phyloP scores from a whole-genome alignment of 148 eudicot genomes.

The Amaranthus cruentus region DNA sequence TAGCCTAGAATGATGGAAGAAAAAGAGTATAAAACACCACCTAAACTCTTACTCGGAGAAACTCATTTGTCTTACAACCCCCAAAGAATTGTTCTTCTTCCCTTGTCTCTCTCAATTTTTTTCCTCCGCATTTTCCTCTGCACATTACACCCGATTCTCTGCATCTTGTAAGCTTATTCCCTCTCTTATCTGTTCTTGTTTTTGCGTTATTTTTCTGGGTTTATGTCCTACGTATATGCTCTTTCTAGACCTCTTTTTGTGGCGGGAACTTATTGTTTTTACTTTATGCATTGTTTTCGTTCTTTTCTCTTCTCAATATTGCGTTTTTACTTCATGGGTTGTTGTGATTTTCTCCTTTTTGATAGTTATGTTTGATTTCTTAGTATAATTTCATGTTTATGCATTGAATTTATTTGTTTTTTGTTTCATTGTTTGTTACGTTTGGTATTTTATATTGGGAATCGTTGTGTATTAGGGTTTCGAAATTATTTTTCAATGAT shows the following conservation, averaged over 20 bases:
- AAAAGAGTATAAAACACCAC: conserved; percentile 19
- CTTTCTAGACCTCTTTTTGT: conserved; percentile 17
- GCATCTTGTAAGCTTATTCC: conserved; percentile 27
- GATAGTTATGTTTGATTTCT: conserved; percentile 7
- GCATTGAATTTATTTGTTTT: neutral
- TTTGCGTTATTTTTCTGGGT: neutral
- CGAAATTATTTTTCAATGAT: neutral
- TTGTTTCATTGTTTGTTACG: conserved; percentile 3
- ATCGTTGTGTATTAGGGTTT: conserved; percentile 24
- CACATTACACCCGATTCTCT: conserved; percentile 8
- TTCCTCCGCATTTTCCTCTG: conserved; percentile 10
- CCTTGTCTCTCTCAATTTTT: neutral
- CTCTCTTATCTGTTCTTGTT: neutral
- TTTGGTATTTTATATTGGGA: conserved; percentile 13
- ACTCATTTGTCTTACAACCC: conserved; percentile 7
- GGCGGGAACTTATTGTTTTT: conserved; percentile 25
- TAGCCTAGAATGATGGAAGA: neutral
- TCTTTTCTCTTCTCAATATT: neutral
- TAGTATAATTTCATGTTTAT: conserved; percentile 7
- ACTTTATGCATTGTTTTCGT: neutral
- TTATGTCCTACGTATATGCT: neutral
- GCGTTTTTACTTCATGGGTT: conserved; percentile 7
- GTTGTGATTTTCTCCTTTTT: neutral
- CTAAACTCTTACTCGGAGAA: conserved; percentile 10
- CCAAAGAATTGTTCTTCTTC: conserved; percentile 27